phyloP scores from a whole-genome alignment of 1,284 basidiomycete species.

The Sporisorium exsertum region DNA sequence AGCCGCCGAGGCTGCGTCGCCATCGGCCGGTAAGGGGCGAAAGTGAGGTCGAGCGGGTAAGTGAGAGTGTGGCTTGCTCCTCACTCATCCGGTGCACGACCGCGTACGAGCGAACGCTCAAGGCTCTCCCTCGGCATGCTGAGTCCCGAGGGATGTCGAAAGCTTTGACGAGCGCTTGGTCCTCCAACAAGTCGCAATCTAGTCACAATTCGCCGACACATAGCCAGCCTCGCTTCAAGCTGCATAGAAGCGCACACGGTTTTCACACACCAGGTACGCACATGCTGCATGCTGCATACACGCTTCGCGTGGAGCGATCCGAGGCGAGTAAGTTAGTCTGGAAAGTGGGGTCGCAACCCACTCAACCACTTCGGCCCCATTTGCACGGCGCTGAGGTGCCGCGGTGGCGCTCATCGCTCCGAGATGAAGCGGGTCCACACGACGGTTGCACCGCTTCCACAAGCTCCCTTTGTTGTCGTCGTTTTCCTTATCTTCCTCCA shows the following conservation, averaged over 20 bases:
- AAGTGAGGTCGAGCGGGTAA: constrained; percentile 5
- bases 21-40: constrained; percentile 13
- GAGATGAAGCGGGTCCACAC: neutral
- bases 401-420: too few relatives aligned
- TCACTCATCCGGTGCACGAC: too few relatives aligned
- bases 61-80: too few relatives aligned
- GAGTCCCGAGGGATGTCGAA: neutral
- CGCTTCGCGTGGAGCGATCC: neutral
- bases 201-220: neutral
- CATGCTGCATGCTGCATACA: constrained; percentile 7
- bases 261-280: neutral
- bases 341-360: too few relatives aligned
- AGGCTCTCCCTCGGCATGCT: constrained; percentile 10
- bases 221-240: neutral
- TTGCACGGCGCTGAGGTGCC: neutral
- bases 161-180: constrained; percentile 4
- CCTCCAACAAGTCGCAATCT: neutral
- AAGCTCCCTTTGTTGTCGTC: neutral
- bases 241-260: neutral
- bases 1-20: constrained; percentile 26
- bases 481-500: neutral
- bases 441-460: neutral
- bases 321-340: too few relatives aligned
- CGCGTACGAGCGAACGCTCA: constrained; percentile 12
- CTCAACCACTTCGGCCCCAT: neutral